Percentiles rank a stretch among this genome's conserved stretches.
These are phyloP conservation scores for Myxozyma nipponensis DNA, from an alignment of 805 yeast species.

Conservation along the genomic window DNA sequence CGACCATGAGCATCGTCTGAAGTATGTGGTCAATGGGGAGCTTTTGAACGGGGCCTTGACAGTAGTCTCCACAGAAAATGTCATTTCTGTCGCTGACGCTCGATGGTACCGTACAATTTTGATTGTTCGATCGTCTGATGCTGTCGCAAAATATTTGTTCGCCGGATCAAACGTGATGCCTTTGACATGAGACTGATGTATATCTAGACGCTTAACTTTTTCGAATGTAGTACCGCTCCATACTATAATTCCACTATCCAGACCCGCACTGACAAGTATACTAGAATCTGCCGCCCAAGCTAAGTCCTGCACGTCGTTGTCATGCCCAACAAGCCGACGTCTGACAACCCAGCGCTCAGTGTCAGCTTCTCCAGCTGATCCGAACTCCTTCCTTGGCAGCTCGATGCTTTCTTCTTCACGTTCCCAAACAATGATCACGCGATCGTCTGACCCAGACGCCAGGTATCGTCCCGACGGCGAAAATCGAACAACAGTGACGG, in stretches of 20 bases:
- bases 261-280: conserved; percentile 86
- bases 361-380: conserved; percentile 58
- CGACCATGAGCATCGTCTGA: conserved; percentile 67
- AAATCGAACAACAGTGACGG: conserved; percentile 88
- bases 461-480: conserved; percentile 88
- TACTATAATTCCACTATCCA: conserved; percentile 85
- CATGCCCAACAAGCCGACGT: conserved; percentile 91
- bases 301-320: conserved; percentile 94
- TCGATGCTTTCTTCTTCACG: conserved; percentile 61
- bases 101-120: conserved; percentile 82
- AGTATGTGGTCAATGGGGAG: conserved; percentile 90
- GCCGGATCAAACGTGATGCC: conserved; percentile 99
- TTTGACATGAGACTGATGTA: conserved; percentile 92
- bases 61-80: conserved; percentile 81
- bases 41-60: conserved; percentile 79
- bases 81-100: conserved; percentile 59
- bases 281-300: conserved; percentile 98
- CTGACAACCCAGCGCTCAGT: conserved; percentile 93
- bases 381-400: conserved; percentile 57
- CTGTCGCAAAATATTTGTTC: conserved; percentile 93
- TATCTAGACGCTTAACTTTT: conserved; percentile 73
- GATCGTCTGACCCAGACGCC: conserved; percentile 95
- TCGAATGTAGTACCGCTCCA: conserved; percentile 92
- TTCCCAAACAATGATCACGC: conserved; percentile 88
- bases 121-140: conserved; percentile 91